Conservation (phyloP, 2,329 filamentous ascomycete species). For the Calonectria fujianensis region DNA sequence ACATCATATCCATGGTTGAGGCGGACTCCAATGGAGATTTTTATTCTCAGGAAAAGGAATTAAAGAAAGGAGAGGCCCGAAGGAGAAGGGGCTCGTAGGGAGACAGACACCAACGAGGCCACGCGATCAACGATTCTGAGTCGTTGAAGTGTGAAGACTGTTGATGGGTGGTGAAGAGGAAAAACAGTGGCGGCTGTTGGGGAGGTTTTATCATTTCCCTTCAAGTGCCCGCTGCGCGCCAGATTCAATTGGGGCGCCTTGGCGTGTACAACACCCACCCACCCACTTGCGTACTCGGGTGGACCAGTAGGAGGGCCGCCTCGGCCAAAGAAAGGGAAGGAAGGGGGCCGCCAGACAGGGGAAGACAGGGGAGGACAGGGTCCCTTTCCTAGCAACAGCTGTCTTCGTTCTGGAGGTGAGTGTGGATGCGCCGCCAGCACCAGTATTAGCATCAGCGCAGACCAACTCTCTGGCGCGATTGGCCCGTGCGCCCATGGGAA, state of each 20-base stretch:
- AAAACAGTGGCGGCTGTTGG: constrained; percentile 53
- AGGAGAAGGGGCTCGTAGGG: constrained; percentile 28
- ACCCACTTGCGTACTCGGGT: constrained; percentile 25
- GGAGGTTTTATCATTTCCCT: constrained; percentile 59
- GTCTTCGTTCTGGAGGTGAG: constrained; percentile 2
- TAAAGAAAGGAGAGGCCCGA: constrained; percentile 35
- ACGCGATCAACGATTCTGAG: constrained; percentile 46
- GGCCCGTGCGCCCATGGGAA: constrained; percentile 36
- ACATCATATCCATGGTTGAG: constrained; percentile 53
- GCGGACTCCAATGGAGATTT: constrained; percentile 38
- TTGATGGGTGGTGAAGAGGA: constrained; percentile 51
- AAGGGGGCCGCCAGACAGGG: constrained; percentile 34
- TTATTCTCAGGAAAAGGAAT: constrained; percentile 31
- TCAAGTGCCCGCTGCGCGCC: constrained; percentile 44
- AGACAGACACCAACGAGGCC: constrained; percentile 48
- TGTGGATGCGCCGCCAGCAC: constrained; percentile 19
- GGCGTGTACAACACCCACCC: constrained; percentile 36
- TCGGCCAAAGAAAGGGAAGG: constrained; percentile 37
- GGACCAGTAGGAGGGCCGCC: constrained; percentile 30
- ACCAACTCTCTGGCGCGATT: constrained; percentile 28
- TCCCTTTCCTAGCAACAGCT: constrained; percentile 23
- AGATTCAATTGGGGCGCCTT: constrained; percentile 44
- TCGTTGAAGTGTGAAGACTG: constrained; percentile 46
- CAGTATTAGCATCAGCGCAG: constrained; percentile 5
- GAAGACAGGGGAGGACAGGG: constrained; percentile 29